Evolutionary conservation across 176 grass and related monocot genomes (phyloP), one percentile per base, ranked within the genome.

Genomic region (Typha latifolia): DNA sequence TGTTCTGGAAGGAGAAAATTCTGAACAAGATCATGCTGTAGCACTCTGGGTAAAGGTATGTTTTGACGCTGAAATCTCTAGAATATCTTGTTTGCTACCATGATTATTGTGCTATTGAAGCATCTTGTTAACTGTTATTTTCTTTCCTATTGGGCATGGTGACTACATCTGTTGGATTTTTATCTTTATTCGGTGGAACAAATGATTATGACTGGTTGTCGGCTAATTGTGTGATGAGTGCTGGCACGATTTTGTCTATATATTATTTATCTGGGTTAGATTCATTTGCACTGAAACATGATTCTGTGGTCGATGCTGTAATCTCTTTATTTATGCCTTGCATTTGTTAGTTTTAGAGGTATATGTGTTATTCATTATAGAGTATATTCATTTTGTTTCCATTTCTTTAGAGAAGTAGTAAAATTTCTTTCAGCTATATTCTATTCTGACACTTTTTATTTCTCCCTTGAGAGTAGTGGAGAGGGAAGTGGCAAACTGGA

Each of bases 1-100:
- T 43, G 23, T n/a, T 67, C 48, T 49, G 48, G 63, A 47, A 23
- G 52, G 14, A 47, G 73, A 76, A 74, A 20, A 48, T 79, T 61
- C 70, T 72, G 83, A 81, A 57, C 80, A 74, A 31, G 76, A 97
- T 92, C 66, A 78, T 74, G 64, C 86, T 64, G 47, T 85, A 49
- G 89, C 89, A 63, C 76, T 99, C 73, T 99, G 89, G 94, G 86
- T 99, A 73, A 99, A 99, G 94, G 94, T 99, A 90, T 29, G 61
- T 22, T 62, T 73, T 62, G 23, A 21, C 11, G 2, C 53, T 59
- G 53, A 59, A 43, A 43, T 43, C 37, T 43, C 7, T 43, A 43
- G 34, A 43, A 43, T 6, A 43, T 43, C 37, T 43, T 43, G 37
- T 43, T 43, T 9, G 0, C 5, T 43, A 43, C 37, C 37, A 43